phyloP scores from a whole-genome alignment of 441 rosid genomes.

The Theobroma grandiflorum region DNA sequence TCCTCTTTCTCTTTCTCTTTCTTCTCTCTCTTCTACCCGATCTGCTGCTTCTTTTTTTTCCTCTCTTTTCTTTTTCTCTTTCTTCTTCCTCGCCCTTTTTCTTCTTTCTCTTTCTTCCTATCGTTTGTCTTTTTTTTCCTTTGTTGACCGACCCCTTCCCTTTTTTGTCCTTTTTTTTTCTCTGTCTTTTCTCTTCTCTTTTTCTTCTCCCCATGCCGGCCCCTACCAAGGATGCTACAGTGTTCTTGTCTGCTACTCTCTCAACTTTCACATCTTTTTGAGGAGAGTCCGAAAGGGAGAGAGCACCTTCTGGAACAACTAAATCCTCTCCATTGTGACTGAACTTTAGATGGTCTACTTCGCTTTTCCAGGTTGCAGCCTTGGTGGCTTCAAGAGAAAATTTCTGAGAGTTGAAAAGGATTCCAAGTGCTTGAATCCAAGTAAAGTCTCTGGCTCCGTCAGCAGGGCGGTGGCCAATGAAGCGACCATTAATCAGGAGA shows the following conservation, averaged over 20 bases:
- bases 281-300: conserved; percentile 57
- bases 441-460: conserved; percentile 72
- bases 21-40: too few species aligned
- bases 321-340: conserved; percentile 54
- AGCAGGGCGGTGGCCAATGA: conserved; percentile 70
- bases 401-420: conserved; percentile 59
- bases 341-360: conserved; percentile 64
- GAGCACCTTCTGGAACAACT: conserved; percentile 50
- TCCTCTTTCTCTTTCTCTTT: too few species aligned
- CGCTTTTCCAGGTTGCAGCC: conserved; percentile 60
- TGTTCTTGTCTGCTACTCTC: conserved; percentile 62
- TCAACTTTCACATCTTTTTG: conserved; percentile 59
- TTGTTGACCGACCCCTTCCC: too few species aligned
- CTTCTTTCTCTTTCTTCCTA: too few species aligned
- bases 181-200: too few species aligned
- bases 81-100: too few species aligned
- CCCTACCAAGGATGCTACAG: too few species aligned
- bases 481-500: conserved; percentile 70
- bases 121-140: too few species aligned
- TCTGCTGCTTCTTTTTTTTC: too few species aligned
- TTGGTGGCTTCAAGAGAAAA: conserved; percentile 70
- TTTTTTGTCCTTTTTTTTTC: too few species aligned
- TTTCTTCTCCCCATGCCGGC: too few species aligned
- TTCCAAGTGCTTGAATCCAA: conserved; percentile 86
- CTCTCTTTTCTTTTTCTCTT: too few species aligned